Evolutionary conservation across 495 filamentous ascomycete species (phyloP), one percentile per base, ranked within the genome.

Genomic region (Bathelium albidoporum): DNA sequence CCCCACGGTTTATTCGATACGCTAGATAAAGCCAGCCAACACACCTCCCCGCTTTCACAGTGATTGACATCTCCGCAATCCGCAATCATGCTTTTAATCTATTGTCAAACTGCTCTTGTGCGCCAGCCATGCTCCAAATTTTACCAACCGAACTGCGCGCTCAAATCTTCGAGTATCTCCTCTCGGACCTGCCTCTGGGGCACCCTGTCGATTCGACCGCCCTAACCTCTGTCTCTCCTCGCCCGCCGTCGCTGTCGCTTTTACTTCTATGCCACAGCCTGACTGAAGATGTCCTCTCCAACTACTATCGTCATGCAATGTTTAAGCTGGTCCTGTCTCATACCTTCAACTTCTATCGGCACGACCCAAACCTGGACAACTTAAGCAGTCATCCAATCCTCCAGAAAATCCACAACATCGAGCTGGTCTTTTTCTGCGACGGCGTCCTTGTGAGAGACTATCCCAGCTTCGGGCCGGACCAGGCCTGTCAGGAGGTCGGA

Each of bases 401-500:
- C 5, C n/a, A 28, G 16, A 31, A 45, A 29, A 10, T 69, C 2
- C n/a, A 63, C 12, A 69, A 67, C 20, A 59, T 69, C n/a, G 68
- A 69, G 58, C 22, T 69, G 9, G 65, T 69, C 10, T 69, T 69
- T 61, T 69, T 63, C 60, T 69, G 68, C 65, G 68, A 69, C 36
- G 63, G 66, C 34, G 28, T 69, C 28, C 36, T 69, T 18, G 22
- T 69, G 16, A 53, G 59, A 24, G 62, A 66, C n/a, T 69, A 66
- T 44, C 67, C 67, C 0, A 49, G 32, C n/a, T 69, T 69, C 32
- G 64, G 67, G 1, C 58, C 66, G 28, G 61, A 64, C n/a, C 28
- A 12, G 4, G 65, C 65, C 29, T 63, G 66, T 55, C 32, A 58
- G 9, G 62, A 63, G 26, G 39, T 63, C 16, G 32, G 29, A 24